Evolutionary conservation across 2,329 filamentous ascomycete species (phyloP), one percentile per base, ranked within the genome.

Genomic region (Penicillium sclerotiorum): DNA sequence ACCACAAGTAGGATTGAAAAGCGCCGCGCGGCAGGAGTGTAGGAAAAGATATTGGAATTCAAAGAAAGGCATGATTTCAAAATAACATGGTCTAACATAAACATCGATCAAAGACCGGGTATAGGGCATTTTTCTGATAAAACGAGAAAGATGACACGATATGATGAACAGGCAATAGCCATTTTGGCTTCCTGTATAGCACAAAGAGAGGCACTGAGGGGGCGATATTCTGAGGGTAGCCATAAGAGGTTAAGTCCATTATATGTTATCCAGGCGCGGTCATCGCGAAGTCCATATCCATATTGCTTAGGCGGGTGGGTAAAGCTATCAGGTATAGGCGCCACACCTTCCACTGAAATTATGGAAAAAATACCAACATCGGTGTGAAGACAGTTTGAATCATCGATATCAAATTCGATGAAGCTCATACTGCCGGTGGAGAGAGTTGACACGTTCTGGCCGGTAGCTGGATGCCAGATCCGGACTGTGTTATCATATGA

Each of bases 361-460:
- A 40, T 20, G 41, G 39, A n/a, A 18, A 41, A 41, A 9, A 35
- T 35, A 12, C 47, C 41, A 28, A 36, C n/a, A 28, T 15, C 22
- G 17, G 41, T 45, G 41, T 50, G 47, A 3, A 50, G 28, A 17
- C 8, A 7, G 18, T 45, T 45, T 4, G 9, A 13, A 33, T 33
- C 20, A 28, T 4, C 12, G 6, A 25, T 40, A 30, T 50, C 47
- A n/a, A 45, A 50, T 20, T 41, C 13, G 12, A 50, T 12, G 8
- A 17, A 27, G 20, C 23, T 18, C 4, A 1, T 45, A 20, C 6
- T 22, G 33, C 21, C 13, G 4, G 20, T 20, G 13, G 20, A 5
- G n/a, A 60, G 33, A 11, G 47, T 57, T 22, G 52, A 48, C 71
- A 33, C 13, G 20, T 8, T 27, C 25, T 27, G 25, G 25, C 25